A percentile compares a stretch with the other conserved stretches of the same genome.
These are phyloP conservation scores for Tieghemiomyces parasiticus DNA, from an alignment of 192 early-diverging fungal genomes.

Conservation along the genomic window DNA sequence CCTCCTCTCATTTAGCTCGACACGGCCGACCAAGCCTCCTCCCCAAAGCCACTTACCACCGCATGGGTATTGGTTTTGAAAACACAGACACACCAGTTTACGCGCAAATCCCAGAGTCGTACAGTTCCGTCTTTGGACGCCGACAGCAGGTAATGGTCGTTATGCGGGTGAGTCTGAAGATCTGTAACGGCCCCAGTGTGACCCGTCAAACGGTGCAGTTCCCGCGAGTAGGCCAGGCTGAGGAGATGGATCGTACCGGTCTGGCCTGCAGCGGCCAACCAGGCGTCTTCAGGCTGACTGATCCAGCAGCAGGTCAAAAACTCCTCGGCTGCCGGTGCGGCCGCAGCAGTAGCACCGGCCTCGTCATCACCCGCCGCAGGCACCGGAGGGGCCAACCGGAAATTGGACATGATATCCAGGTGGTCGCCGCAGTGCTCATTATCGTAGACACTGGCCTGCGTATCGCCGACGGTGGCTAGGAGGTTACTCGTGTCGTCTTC, in stretches of 20 bases:
- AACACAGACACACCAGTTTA: conserved; percentile 38
- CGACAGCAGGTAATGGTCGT: conserved; percentile 48
- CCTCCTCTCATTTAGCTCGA: neutral
- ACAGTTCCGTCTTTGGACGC: conserved; percentile 56
- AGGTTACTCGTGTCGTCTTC: conserved; percentile 55
- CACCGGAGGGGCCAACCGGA: conserved; percentile 26
- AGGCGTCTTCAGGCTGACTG: conserved; percentile 43
- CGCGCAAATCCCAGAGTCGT: conserved; percentile 62
- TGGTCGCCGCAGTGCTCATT: conserved; percentile 91
- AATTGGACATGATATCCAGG: conserved; percentile 89
- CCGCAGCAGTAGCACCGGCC: neutral
- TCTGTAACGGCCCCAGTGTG: conserved; percentile 51
- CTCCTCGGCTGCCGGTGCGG: conserved; percentile 13
- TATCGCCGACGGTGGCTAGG: conserved; percentile 49
- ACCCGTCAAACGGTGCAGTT: conserved; percentile 39
- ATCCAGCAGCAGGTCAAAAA: conserved; percentile 64
- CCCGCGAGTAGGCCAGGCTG: conserved; percentile 55
- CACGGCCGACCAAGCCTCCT: neutral
- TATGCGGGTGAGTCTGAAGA: conserved; percentile 53
- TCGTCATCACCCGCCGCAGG: conserved; percentile 19
- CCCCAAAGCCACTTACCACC: conserved; percentile 24
- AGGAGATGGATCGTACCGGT: conserved; percentile 49
- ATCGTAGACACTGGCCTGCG: conserved; percentile 74
- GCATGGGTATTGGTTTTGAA: conserved; percentile 43
- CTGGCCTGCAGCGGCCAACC: conserved; percentile 50